Evolutionary conservation across 345 rosid species (phyloP), one percentile per base, ranked within the genome.

Genomic region (Leavenworthia alabamica): DNA sequence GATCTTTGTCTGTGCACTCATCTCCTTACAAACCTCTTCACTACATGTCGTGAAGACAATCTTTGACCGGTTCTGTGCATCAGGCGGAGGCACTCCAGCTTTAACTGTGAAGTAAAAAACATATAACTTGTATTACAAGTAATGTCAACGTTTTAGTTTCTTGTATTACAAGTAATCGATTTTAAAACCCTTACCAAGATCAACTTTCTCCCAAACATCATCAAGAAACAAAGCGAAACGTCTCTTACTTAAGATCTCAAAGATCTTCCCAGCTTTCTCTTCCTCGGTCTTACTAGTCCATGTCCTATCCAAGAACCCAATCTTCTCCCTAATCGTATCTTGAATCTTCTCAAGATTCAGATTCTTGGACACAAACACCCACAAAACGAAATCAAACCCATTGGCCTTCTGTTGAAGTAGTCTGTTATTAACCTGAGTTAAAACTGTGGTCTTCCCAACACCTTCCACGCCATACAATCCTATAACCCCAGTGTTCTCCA

Each of bases 381-480:
- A 76, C 56, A 78, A 62, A 32, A 74, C 76, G 11, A 58, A 50
- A 16, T 74, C 71, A 67, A 74, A 74, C 14, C 62, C 74, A 63
- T 63, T 56, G 0, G 60, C n/a, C 2, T 64, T 52, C 32, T 37
- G 67, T 26, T 37, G 67, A 44, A 51, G 55, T 54, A 74, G 67
- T 66, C 68, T 71, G 37, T 78, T 74, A 31, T 71, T 70, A 54
- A 78, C 74, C 26, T 71, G 73, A 28, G 73, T 78, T 36, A 77
- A 57, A 29, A 74, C 75, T 15, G 81, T 77, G 1, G 78, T 77
- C 71, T 77, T 77, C 4, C 80, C 80, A 42, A 64, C 80, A 7
- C 77, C 73, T 42, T 63, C 77, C 37, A 68, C 58, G 6, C 78
- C 75, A 4, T 56, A 71, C 2, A 78, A 32, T 0, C 79, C 81